Evolutionary conservation across 208 protist genomes (phyloP), one percentile per base, ranked within the genome.

Genomic region (Wallacemonas sp.): DNA sequence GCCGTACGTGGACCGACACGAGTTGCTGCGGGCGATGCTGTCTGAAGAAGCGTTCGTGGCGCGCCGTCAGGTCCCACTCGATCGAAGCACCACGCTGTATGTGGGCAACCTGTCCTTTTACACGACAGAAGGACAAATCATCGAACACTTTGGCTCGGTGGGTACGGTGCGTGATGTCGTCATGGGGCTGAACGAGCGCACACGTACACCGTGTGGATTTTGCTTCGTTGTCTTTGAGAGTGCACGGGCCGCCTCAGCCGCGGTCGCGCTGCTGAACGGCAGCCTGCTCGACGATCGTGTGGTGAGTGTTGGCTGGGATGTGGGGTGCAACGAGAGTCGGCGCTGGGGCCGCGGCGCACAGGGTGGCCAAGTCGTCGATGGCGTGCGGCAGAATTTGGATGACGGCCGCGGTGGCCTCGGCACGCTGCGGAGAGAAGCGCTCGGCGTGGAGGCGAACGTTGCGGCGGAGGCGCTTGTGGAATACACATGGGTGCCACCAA

Each of bases 91-190:
- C 27, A 93, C 90, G 17, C 65, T 99, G 8, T 99, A 99, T 77
- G 94, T 99, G 1, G 98, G 98, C 26, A 99, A 99, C 81, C 67
- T 99, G 0, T 97, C 96, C 26, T 99, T 98, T 76, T 98, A 96
- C 83, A 99, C 98, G n/a, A 97, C 87, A 0, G 98, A 99, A 74
- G 85, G 92, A 44, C 98, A 99, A 71, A 76, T 99, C 36, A 86
- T 96, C 63, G 87, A 90, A 59, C 79, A 99, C 67, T 99, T 99
- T 75, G 54, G 73, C 6, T 62, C 85, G 19, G 92, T 76, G 71
- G 98, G 98, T 19, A 88, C 93, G 21, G 83, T 99, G 22, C 96
- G 98, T 33, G 92, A 98, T 36, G 82, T 99, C 32, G 90, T 99
- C 15, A 99, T 99, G 96, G 98, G 98, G 27, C 82, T 99, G 17